A percentile compares a stretch with the other conserved stretches of the same genome.
Evolutionary conservation across 352 stramenopile species (phyloP).

Genomic region (Saprolegnia parasitica): DNA sequence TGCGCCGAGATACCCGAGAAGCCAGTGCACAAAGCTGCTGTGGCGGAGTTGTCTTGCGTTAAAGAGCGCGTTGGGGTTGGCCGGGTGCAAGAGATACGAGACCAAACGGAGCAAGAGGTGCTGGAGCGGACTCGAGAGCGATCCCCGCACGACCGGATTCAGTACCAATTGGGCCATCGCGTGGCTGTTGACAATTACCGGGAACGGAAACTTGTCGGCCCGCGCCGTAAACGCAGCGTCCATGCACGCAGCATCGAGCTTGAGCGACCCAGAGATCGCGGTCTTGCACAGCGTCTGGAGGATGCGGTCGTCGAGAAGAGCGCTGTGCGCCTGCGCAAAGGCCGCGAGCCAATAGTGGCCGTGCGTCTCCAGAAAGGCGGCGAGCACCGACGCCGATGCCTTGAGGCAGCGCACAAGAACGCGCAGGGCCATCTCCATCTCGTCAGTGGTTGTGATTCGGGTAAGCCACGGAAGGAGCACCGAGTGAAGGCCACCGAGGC

Average conservation of each 20-base stretch:
- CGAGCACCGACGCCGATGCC: conserved; percentile 52
- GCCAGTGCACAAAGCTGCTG: conserved; percentile 48
- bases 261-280: conserved; percentile 42
- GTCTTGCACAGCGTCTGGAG: conserved; percentile 43
- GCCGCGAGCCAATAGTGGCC: conserved; percentile 49
- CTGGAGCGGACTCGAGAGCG: conserved; percentile 42
- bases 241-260: neutral
- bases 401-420: conserved; percentile 48
- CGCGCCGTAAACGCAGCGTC: neutral
- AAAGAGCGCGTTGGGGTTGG: conserved; percentile 72
- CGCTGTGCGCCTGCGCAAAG: conserved; percentile 39
- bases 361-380: conserved; percentile 55
- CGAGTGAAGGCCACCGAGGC: conserved; percentile 50
- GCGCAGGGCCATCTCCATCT: conserved; percentile 47
- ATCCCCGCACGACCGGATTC: conserved; percentile 40
- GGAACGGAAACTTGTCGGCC: conserved; percentile 8
- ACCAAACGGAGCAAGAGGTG: conserved; percentile 50
- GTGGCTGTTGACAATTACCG: conserved; percentile 49
- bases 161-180: conserved; percentile 58
- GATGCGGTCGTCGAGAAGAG: conserved; percentile 48
- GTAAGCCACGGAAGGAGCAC: conserved; percentile 61
- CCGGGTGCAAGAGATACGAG: conserved; percentile 38
- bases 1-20: conserved; percentile 51
- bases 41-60: conserved; percentile 66
- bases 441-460: conserved; percentile 40